Base-by-base conservation (phyloP, 2,329 filamentous ascomycete genomes). In the Stachybotrys elegans region DNA sequence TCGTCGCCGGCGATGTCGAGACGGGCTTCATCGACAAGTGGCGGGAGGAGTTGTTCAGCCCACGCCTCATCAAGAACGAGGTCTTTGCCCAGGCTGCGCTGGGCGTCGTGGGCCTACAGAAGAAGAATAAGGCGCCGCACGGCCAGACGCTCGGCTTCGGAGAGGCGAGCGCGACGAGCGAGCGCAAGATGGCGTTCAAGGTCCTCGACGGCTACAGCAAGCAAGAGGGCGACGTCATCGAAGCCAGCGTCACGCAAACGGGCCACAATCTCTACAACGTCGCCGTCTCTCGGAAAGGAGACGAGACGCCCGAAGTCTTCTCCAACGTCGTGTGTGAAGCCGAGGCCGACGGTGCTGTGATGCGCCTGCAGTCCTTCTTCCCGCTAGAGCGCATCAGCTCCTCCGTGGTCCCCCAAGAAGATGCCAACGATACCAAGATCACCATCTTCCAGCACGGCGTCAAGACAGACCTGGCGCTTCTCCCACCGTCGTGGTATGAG, bases 11-110 rank as follows among this genome's bases (percentile, higher is more conserved):
- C 8, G 82, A 93, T 17, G 90, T 98, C 13, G 92, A 98, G 66
- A 98, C 93, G 0, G 92, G 92, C 1, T 98, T 95, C 61, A 97
- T 98, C 52, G 84, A 91, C 43, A 95, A 95, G 64, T 86, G 94
- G 69, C 78, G 79, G 47, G 76, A 82, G 11, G 85, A 90, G 51
- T 76, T 98, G 2, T 97, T 97, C 61, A 71, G 73, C 19, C 75
- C 78, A 1, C 66, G 78, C 12, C 61, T 63, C 0, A 76, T 86
- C 25, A 71, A 78, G 17, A 75, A 84, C 35, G 90, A 95, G 65
- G 79, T 90, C 3, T 88, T 90, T 52, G 83, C 85, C 0, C 93
- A 98, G 70, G 91, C 90, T 8, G 91, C 91, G 1, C 72, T 98
- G 9, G 88, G 84, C 8, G 72, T 92, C 52, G 65, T 88, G 43